Base-by-base conservation (phyloP, 1,139 yeast genomes). In the Hansenula lynferdii region DNA sequence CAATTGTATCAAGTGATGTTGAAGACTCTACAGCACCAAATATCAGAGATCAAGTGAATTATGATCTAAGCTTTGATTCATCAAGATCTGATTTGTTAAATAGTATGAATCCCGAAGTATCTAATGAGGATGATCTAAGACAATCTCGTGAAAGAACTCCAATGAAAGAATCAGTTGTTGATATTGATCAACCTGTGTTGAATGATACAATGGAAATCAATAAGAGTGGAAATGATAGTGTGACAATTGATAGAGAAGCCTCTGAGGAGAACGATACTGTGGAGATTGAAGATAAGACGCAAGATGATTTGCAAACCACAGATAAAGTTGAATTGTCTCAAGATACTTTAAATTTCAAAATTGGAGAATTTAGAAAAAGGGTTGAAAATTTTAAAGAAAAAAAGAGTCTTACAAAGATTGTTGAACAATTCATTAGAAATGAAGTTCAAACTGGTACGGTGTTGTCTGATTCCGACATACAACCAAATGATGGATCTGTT, bases 301-400 rank as follows among this genome's bases (percentile, higher is more conserved):
- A 24, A 24, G 22, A 20, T 7, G 8, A 8, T 20, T 20, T 20
- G 22, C 8, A 20, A 20, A 20, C n/a, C n/a, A n/a, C 22, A 7
- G 22, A 20, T 20, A 23, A 11, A n/a, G 26, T 12, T 24, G 26
- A 24, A 24, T 7, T 7, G 12, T 14, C 15, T 6, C 5, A 24
- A 12, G 15, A n/a, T n/a, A n/a, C n/a, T n/a, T 23, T 23, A 17
- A 28, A 28, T 18, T 19, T 28, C 23, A 19, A 28, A 9, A 17
- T 28, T 28, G 31, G 31, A n/a, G 31, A 28, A n/a, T 28, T 28
- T n/a, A 28, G 31, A n/a, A 28, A 28, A 12, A 18, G 31, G n/a
- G 23, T 28, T 12, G 20, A 27, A 10, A 17, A 7, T 8, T 27
- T 27, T 9, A 27, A 27, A 27, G 29, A 27, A 11, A 27, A 27